Evolutionary conservation across 768 basidiomycete genomes (phyloP), one percentile per base, ranked within the genome.

Genomic region (Symmetrospora coprosmae): DNA sequence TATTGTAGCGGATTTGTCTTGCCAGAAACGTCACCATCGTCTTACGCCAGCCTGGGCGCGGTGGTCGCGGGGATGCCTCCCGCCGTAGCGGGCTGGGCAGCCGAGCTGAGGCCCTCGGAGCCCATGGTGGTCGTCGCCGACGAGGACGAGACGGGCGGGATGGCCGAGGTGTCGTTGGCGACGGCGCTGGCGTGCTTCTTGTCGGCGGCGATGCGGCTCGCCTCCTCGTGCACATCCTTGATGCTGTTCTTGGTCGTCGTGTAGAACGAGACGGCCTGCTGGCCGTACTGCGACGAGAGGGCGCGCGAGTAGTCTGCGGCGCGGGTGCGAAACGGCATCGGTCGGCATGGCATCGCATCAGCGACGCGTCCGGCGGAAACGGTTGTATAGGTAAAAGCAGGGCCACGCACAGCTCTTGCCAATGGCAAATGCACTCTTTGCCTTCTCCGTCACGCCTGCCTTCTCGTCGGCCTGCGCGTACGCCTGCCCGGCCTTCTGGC

Each of bases 141-240:
- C n/a, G n/a, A n/a, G n/a, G n/a, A n/a, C n/a, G n/a, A n/a, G n/a
- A n/a, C n/a, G n/a, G n/a, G n/a, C n/a, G n/a, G n/a, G n/a, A n/a
- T n/a, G n/a, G n/a, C n/a, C n/a, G n/a, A n/a, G n/a, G n/a, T n/a
- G 21, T 43, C 51, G 30, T 14, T 35, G 19, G 61, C 53, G 40
- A 28, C 39, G 39, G 35, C 35, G 25, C 17, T 25, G 52, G 38
- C 55, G 37, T 59, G 55, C 68, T 84, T 82, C 65, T 85, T 78
- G 56, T 76, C 72, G 27, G 77, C 78, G 27, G 82, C 81, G 68
- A 96, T 87, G 30, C 91, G 81, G 62, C 77, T 76, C 1, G 91
- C 91, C 73, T 96, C 91, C 69, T 90, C 87, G 70, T 94, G 90
- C 47, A 96, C 90, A 70, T 96, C 90, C 19, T 79, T 68, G 27